Conservation (phyloP, 805 yeast genomes). For the Saccharomycopsis schoenii region DNA sequence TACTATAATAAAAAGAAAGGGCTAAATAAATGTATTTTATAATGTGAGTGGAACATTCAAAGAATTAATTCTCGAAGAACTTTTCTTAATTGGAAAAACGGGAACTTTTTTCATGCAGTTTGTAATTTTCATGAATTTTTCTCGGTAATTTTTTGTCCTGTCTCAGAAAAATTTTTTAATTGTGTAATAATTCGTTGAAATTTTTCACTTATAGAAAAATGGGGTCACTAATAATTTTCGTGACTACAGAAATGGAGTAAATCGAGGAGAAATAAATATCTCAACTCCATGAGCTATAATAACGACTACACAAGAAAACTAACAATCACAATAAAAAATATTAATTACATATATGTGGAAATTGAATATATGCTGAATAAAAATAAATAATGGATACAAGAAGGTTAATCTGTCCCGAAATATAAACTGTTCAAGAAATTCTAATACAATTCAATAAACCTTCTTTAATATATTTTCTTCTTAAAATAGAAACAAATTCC, state of each 20-base stretch:
- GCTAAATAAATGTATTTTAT: neutral
- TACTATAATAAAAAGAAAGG: neutral
- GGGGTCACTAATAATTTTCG: neutral
- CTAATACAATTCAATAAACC: slow-evolving; percentile 5
- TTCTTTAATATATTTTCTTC: slow-evolving; percentile 28
- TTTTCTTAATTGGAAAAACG: neutral
- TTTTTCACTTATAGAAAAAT: neutral
- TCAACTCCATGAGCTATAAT: neutral
- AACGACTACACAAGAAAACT: neutral
- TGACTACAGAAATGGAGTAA: neutral
- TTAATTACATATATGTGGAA: neutral
- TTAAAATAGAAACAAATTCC: slow-evolving; percentile 53
- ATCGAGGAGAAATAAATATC: neutral
- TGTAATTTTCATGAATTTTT: too few relatives aligned
- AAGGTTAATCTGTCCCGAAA: neutral
- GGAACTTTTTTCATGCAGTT: neutral
- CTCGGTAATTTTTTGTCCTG: neutral
- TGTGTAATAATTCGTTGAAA: neutral
- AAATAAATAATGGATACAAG: too few relatives aligned
- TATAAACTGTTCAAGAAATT: neutral
- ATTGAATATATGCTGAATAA: neutral
- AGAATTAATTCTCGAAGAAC: neutral
- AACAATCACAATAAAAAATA: neutral
- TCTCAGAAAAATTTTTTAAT: neutral
- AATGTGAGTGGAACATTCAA: neutral